These are phyloP conservation scores for Flaveria linearis DNA, from an alignment of 129 eudicot species.

Conservation along the genomic window DNA sequence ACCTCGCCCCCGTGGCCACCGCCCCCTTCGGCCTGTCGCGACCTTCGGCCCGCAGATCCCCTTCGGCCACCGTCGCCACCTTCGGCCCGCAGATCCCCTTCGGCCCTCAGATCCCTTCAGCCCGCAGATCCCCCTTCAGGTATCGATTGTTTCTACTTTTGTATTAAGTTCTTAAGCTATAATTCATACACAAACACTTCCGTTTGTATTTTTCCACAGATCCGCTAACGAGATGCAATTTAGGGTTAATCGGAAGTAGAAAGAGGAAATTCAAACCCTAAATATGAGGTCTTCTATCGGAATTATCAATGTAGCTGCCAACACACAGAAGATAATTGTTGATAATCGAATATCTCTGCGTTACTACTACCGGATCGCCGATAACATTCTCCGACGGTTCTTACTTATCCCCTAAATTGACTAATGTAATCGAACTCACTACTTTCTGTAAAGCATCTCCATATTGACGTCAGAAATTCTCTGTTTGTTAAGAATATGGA, in stretches of 20 bases:
- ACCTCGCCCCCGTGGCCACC: too few species aligned
- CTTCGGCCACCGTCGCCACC: too few species aligned
- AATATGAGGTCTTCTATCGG: conserved; percentile 50
- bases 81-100: too few species aligned
- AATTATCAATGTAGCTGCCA: conserved; percentile 62
- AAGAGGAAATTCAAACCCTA: conserved; percentile 24
- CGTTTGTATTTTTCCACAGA: not conserved
- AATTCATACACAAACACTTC: not conserved
- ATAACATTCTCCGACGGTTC: conserved; percentile 80
- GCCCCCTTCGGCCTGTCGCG: too few species aligned
- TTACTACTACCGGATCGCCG: conserved; percentile 81
- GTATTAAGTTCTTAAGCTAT: not conserved
- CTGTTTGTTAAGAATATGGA: not conserved
- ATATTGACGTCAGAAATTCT: not conserved
- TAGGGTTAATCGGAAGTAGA: conserved; percentile 22
- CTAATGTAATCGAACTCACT: conserved; percentile 11
- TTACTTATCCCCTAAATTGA: not conserved
- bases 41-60: too few species aligned
- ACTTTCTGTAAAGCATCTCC: not conserved
- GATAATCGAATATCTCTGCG: conserved; percentile 77
- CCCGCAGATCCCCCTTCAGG: too few species aligned
- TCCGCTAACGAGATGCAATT: conserved; percentile 21
- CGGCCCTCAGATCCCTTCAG: too few species aligned
- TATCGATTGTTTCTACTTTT: too few species aligned
- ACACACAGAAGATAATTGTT: conserved; percentile 62